Evolutionary conservation across 495 filamentous ascomycete species (phyloP), one percentile per base, ranked within the genome.

Genomic region (Podospora bellae-mahoneyi): DNA sequence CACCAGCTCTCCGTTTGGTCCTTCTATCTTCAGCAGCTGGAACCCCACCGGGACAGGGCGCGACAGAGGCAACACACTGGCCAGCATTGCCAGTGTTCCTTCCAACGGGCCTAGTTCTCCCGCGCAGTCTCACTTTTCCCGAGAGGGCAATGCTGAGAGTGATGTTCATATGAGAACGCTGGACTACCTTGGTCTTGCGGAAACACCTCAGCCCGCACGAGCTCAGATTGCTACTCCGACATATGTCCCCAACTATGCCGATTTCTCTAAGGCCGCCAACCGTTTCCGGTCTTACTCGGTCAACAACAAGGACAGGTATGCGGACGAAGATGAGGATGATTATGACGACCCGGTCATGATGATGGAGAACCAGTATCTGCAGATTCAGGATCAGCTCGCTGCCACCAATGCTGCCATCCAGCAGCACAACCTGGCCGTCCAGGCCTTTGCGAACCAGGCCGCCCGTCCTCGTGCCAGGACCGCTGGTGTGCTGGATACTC

Each of bases 251-350:
- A 91, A 91, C 68, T 81, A 95, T 73, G 88, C 87, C 60, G 84
- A 86, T 64, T 87, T 92, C 72, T 89, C 88, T 69, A 92, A 90
- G 77, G 92, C 88, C 68, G 85, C 90, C 64, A 98, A 91, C 78
- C 86, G 95, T 59, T 93, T 97, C 79, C 88, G 95, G 19, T 99
- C 95, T 32, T 98, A 97, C 77, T 99, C 95, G 23, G 95, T 99
- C 60, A 98, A 99, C 78, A 95, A 96, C 55, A 97, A 96, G 78
- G 95, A 97, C 76, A 97, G 96, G 79, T 98, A 98, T 74, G 95
- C 91, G 0, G 93, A 96, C 66, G 93, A 97, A 69, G 94, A 97
- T 27, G 90, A 96, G 19, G 92, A 93, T 55, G 89, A 92, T 66
- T 91, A 89, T 62, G 90, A 90, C 60, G 88, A 90, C 15, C 87